Percentiles rank a stretch among this genome's conserved stretches.
These are phyloP conservation scores for Apophysomyces trapeziformis DNA, from an alignment of 371 early-diverging fungal species.

Conservation along the genomic window DNA sequence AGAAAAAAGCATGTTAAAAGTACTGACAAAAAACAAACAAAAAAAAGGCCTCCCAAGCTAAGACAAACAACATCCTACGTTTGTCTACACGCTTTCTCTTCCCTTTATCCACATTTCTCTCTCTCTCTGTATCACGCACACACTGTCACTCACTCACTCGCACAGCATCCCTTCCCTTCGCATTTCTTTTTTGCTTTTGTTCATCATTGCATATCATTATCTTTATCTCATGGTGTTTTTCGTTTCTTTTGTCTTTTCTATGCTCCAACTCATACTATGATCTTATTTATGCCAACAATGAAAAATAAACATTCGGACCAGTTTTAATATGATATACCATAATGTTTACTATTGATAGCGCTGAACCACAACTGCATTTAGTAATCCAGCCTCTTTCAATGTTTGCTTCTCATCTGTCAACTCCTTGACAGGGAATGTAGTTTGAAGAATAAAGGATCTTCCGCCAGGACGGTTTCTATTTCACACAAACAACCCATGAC, in stretches of 20 bases:
- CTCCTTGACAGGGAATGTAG: constrained; percentile 82
- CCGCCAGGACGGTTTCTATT: constrained; percentile 55
- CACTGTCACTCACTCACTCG: neutral
- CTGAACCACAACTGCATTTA: constrained; percentile 89
- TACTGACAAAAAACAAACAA: neutral
- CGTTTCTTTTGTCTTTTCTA: too few relatives aligned
- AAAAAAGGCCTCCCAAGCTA: neutral
- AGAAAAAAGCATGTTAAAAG: neutral
- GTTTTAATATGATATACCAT: constrained; percentile 9
- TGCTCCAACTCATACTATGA: neutral
- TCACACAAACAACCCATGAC: constrained; percentile 12
- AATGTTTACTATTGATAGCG: constrained; percentile 52
- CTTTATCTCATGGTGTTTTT: too few relatives aligned
- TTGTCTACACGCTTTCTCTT: neutral
- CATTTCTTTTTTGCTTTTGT: neutral
- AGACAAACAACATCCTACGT: neutral
- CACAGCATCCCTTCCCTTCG: neutral
- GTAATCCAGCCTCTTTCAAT: constrained; percentile 79
- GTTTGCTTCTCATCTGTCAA: constrained; percentile 70
- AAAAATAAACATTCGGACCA: neutral
- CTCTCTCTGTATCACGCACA: neutral
- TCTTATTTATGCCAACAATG: neutral
- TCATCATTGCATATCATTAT: too few relatives aligned
- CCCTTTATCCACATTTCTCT: neutral
- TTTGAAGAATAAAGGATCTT: constrained; percentile 77